These are phyloP conservation scores for Pyrus betulifolia DNA, from an alignment of 306 rosid genomes.

Conservation along the genomic window DNA sequence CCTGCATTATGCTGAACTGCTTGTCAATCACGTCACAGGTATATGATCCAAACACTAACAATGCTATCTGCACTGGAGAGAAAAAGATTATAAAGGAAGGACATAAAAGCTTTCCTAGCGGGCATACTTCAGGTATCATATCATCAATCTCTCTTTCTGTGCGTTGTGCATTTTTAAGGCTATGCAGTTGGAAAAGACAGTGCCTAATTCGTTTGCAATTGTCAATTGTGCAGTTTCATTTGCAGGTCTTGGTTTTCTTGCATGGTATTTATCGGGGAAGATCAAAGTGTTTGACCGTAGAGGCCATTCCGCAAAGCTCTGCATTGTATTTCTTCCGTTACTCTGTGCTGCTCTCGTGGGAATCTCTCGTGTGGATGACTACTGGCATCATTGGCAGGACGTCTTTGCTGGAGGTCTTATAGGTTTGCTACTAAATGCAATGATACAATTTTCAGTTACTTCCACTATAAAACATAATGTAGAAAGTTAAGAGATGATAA, in stretches of 20 bases:
- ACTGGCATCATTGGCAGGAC: conserved; percentile 62
- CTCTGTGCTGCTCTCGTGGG: conserved; percentile 42
- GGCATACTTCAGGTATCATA: conserved; percentile 43
- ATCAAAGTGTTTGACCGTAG: conserved; percentile 42
- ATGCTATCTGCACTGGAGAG: conserved; percentile 32
- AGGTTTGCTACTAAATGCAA: conserved; percentile 20
- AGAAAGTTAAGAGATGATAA: background rate
- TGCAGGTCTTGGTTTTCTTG: conserved; percentile 51
- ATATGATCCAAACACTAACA: conserved; percentile 19
- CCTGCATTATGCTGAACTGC: background rate
- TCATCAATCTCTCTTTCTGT: background rate
- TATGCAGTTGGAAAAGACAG: background rate
- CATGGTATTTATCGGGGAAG: conserved; percentile 51
- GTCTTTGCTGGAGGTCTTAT: conserved; percentile 41
- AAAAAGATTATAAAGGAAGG: conserved; percentile 34
- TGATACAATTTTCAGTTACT: background rate
- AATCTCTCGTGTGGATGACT: conserved; percentile 43
- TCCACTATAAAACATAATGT: background rate
- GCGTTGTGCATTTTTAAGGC: background rate
- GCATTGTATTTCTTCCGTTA: conserved; percentile 39
- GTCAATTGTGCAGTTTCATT: conserved; percentile 39
- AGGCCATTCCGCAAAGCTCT: conserved; percentile 37
- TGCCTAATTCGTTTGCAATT: conserved; percentile 4
- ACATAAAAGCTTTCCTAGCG: conserved; percentile 53
- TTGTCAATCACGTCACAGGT: conserved; percentile 11